A percentile compares a stretch with the other conserved stretches of the same genome.
Conservation (phyloP, 768 basidiomycete genomes). For the Agaricus blazei region DNA sequence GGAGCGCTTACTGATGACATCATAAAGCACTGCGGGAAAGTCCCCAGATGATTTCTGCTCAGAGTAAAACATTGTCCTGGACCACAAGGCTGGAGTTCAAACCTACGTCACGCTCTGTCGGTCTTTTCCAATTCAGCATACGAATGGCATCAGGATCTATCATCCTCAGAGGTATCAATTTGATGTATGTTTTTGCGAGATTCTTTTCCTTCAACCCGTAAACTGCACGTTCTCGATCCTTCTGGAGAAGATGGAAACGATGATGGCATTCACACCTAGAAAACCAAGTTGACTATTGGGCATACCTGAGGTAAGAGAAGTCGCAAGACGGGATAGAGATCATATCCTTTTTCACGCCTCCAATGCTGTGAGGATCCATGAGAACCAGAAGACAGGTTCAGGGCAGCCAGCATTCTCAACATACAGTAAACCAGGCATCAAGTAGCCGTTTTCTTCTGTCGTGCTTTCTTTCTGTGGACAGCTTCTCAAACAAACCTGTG, state of each 20-base stretch:
- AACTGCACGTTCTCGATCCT: constrained; percentile 88
- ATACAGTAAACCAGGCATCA: constrained; percentile 77
- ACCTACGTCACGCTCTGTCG: constrained; percentile 61
- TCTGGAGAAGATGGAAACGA: constrained; percentile 40
- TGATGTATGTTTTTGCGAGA: constrained; percentile 89
- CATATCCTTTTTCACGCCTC: constrained; percentile 79
- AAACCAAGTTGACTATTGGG: neutral
- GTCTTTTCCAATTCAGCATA: constrained; percentile 87
- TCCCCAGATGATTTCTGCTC: constrained; percentile 72
- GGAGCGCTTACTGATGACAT: constrained; percentile 81
- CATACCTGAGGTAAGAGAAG: constrained; percentile 84
- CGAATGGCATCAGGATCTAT: constrained; percentile 79
- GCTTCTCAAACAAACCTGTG: constrained; percentile 66
- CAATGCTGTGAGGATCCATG: constrained; percentile 53
- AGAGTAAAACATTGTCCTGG: neutral
- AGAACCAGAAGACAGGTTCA: neutral
- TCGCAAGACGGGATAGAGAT: constrained; percentile 86
- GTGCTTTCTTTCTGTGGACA: constrained; percentile 68
- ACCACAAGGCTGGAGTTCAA: neutral
- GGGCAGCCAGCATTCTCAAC: constrained; percentile 18
- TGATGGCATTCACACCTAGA: neutral
- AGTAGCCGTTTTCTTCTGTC: constrained; percentile 69
- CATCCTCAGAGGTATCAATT: constrained; percentile 77
- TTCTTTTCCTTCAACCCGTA: constrained; percentile 96
- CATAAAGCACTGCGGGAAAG: constrained; percentile 81